A percentile compares a stretch with the other conserved stretches of the same genome.
phyloP scores from a whole-genome alignment of 345 rosid species.

The Melaleuca alternifolia region DNA sequence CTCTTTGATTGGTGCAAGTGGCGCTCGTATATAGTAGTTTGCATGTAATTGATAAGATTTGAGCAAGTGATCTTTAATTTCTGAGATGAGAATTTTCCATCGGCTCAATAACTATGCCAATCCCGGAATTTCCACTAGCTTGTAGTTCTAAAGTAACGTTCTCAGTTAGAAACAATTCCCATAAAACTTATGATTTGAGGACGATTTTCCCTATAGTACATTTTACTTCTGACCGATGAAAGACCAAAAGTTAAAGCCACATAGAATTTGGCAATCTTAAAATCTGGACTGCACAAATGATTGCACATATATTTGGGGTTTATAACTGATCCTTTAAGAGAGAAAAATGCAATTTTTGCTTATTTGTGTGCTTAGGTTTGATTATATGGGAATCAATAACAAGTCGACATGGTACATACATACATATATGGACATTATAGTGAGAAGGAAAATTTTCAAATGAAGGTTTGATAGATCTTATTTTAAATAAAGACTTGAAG shows the following conservation, averaged over 20 bases:
- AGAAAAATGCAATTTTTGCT: not conserved
- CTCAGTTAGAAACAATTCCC: not conserved
- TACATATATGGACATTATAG: not conserved
- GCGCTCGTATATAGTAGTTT: rapidly evolving
- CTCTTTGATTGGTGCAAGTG: rapidly evolving
- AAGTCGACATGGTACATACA: not conserved
- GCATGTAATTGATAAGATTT: not conserved
- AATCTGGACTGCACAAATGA: not conserved
- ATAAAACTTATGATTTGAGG: not conserved
- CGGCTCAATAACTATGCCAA: not conserved
- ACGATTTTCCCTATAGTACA: not conserved
- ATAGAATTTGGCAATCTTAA: not conserved
- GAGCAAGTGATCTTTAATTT: not conserved
- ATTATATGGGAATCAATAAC: not conserved
- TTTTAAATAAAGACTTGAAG: too few relatives aligned
- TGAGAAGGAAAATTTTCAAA: too few relatives aligned
- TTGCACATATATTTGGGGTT: not conserved
- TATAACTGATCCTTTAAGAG: not conserved
- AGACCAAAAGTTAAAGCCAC: not conserved
- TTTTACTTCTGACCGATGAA: not conserved
- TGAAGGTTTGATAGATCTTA: too few relatives aligned
- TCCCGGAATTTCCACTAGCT: too few relatives aligned
- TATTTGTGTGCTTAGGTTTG: not conserved
- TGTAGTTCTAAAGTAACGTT: not conserved
- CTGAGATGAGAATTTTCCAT: rapidly evolving